Base-by-base conservation (phyloP, 2,329 filamentous ascomycete species). In the Botrytis hyacinthi region DNA sequence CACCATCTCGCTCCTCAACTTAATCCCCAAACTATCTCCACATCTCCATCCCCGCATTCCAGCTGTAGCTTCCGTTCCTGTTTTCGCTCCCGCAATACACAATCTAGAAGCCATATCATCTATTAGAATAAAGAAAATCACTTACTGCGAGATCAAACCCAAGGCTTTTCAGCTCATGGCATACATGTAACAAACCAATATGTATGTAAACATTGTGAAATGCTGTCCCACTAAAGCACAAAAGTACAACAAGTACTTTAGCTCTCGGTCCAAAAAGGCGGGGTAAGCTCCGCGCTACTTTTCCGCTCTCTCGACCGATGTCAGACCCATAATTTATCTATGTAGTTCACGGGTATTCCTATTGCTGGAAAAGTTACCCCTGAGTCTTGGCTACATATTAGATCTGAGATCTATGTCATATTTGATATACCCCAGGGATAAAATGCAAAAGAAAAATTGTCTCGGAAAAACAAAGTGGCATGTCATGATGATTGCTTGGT, bases 211-310 rank as follows among this genome's bases (percentile, higher is more conserved):
- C 61, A 63, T 63, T 63, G 61, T 44, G 26, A 12, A 44, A 63
- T 63, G 61, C n/a, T 22, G 26, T 63, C 37, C 61, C 61, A 63
- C 61, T 29, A 63, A 63, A 29, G 37, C 26, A 48, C 62, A 26
- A 48, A 61, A 61, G 29, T 44, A 46, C 37, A 70, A n/a, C 37
- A 6, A 63, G 29, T 59, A 37, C 40, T 67, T 40, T 32, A 62
- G 60, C 22, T 37, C 35, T 54, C 65, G 46, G 46, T 29, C 42
- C 32, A 37, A 29, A 48, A 37, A 62, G 61, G 69, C 69, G 69
- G 69, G 69, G 69, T 71, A 71, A 48, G 32, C 22, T 48, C 48
- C 35, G 46, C 29, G 42, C 69, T n/a, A 40, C 57, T 44, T 51
- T 46, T 44, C 40, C 42, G 57, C 40, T 46, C n/a, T 63, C 16